Evolutionary conservation across 257 asterid genomes (phyloP), one percentile per base, ranked within the genome.

Genomic region (Agastache rugosa): DNA sequence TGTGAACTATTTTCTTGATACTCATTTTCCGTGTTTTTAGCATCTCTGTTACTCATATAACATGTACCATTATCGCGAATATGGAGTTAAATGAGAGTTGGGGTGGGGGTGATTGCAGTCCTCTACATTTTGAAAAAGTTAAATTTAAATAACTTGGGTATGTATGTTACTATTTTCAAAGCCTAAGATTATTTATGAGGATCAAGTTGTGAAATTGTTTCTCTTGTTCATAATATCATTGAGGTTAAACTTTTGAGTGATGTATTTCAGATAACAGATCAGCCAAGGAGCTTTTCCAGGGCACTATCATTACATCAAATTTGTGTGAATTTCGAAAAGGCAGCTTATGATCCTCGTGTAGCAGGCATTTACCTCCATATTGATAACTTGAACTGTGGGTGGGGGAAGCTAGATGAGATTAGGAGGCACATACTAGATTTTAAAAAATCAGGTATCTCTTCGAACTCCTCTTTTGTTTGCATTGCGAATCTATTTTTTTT

Each of bases 341-440:
- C 96, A 6, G 92, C 96, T 53, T 85, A 90, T 58, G 96, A 90
- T 86, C 96, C 94, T 75, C 93, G 96, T 44, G 81, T 90, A 35
- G 79, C 77, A 75, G 96, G 91, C 74, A 78, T 90, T 59, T 90
- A 83, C 76, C 92, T 90, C 70, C 94, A 90, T 66, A 88, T 90
- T 59, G 96, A 86, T 66, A 80, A 84, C 3, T 77, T 90, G 84
- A 81, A 55, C 34, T 86, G 92, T 81, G 96, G 96, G 37, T 90
- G 96, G 96, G 96, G 91, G 12, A 90, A 90, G 85, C 90, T 86
- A 78, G 96, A 90, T 68, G 96, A 90, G 79, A 86, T 90, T 69
- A 83, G 89, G 75, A 86, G 96, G 86, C 92, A 88, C 63, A 81
- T 90, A 25, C 79, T 88, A 79, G 85, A 86, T 69, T 90, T 85